Evolutionary conservation across 176 grass and related monocot genomes (phyloP).

Genomic region (Stipa capillata): DNA sequence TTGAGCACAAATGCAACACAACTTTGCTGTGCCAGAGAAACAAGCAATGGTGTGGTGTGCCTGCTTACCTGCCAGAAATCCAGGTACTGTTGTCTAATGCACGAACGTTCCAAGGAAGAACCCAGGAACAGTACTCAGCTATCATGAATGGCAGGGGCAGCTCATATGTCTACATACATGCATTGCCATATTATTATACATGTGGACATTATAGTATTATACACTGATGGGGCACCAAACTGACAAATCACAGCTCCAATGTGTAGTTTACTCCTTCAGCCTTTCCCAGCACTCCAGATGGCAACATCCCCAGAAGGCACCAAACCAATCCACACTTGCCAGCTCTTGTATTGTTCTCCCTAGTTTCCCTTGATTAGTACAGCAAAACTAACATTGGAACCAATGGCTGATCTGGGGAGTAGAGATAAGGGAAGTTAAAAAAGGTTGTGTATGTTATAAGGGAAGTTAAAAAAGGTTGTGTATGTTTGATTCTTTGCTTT

Average conservation of each 20-base stretch:
- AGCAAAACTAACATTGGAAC: conserved; percentile 12
- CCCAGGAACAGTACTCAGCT: not conserved
- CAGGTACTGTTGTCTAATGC: not conserved
- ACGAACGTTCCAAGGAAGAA: conserved; percentile 8
- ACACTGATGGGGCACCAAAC: conserved; percentile 16
- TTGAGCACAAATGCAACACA: not conserved
- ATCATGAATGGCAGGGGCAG: conserved; percentile 18
- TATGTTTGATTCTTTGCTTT: conserved; percentile 4
- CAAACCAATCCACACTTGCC: conserved; percentile 26
- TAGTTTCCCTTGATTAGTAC: conserved; percentile 14
- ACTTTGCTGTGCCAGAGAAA: not conserved
- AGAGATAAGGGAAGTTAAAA: conserved; percentile 2
- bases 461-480: not conserved
- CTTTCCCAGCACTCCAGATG: conserved; percentile 8
- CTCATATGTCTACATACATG: conserved; percentile 24
- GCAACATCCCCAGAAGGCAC: conserved; percentile 24
- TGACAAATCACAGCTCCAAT: conserved; percentile 9
- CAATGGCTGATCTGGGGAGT: not conserved
- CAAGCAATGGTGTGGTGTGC: not conserved
- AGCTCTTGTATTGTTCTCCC: conserved; percentile 1
- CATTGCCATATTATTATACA: not conserved
- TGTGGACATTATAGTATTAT: not conserved
- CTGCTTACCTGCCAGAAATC: conserved; percentile 14
- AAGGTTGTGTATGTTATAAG: conserved; percentile 14
- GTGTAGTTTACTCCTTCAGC: not conserved